Evolutionary conservation across 2,329 filamentous ascomycete species (phyloP), one percentile per base, ranked within the genome.

Genomic region (Clonostachys rhizophaga): DNA sequence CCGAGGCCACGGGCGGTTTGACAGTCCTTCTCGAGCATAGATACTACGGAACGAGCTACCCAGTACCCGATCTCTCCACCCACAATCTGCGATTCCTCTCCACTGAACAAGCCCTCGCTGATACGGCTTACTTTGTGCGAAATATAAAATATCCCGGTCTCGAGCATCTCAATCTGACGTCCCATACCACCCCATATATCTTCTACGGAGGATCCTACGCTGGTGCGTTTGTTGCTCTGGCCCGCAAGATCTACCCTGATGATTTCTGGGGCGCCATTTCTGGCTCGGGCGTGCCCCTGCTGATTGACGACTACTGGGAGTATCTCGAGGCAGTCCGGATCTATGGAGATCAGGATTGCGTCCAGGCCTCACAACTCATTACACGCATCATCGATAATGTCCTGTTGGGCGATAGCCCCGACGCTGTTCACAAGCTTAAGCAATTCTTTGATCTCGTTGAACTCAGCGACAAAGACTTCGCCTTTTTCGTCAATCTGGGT

Each of bases 161-260:
- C 6, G 83, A 88, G 58, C 66, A 87, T 51, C 58, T 77, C 20
- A 76, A 90, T 52, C 66, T 94, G 36, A 89, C 80, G 0, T 79
- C 87, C 0, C 69, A 78, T 1, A 74, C 71, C 4, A 83, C 81
- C 0, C 80, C 89, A 0, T 94, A 85, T 68, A 84, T 95, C 49
- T 81, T 82, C 0, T 95, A 95, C 51, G 90, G 90, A 2, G 89
- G 89, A 1, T 91, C 86, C 0, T 95, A 95, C 58, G 87, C 89
- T 0, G 90, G 90, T 3, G 85, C 84, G 0, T 87, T 91, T 54
- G 87, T 83, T 10, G 88, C 90, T 0, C 86, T 95, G 55, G 65
- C 90, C 36, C 82, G 89, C 34, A 83, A 86, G 49, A 61, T 84
- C 14, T 95, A 95, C 61, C 89, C 90, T 0, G 83, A 92, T 34